Evolutionary conservation across 179 eudicot genomes (phyloP).

Genomic region (Kewa caespitosa): DNA sequence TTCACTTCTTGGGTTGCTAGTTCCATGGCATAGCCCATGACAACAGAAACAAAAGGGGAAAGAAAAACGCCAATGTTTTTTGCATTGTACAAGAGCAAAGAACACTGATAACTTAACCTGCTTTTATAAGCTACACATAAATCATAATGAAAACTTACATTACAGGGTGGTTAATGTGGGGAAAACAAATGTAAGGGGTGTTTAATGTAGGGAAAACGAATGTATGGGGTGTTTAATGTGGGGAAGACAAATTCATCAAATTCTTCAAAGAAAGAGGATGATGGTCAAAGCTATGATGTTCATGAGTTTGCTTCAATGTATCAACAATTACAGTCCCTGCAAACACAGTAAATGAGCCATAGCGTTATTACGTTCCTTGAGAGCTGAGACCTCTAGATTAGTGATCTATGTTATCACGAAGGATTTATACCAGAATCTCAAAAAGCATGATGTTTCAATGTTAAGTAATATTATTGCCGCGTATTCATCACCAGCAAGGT

Average conservation of each 20-base stretch:
- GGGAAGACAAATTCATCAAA: too few relatives aligned
- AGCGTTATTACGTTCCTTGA: background rate
- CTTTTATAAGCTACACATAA: background rate
- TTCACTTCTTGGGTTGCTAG: background rate
- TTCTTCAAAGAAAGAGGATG: background rate
- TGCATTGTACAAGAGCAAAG: background rate
- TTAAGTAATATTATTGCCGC: background rate
- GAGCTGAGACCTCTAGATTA: background rate
- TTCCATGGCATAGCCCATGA: background rate
- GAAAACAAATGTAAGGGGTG: too few relatives aligned
- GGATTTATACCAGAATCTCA: background rate
- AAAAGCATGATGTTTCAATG: background rate
- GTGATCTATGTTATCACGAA: background rate
- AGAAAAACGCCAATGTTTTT: background rate
- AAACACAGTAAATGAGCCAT: background rate
- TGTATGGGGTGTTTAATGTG: background rate
- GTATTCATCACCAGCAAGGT: background rate
- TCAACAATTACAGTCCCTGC: background rate
- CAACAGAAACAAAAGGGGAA: background rate
- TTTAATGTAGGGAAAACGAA: background rate
- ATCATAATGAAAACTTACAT: background rate
- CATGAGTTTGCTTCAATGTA: background rate
- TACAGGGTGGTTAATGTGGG: background rate
- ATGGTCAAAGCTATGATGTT: background rate
- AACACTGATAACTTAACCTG: background rate